phyloP scores from a whole-genome alignment of 345 rosid genomes.

The Jatropha curcas region DNA sequence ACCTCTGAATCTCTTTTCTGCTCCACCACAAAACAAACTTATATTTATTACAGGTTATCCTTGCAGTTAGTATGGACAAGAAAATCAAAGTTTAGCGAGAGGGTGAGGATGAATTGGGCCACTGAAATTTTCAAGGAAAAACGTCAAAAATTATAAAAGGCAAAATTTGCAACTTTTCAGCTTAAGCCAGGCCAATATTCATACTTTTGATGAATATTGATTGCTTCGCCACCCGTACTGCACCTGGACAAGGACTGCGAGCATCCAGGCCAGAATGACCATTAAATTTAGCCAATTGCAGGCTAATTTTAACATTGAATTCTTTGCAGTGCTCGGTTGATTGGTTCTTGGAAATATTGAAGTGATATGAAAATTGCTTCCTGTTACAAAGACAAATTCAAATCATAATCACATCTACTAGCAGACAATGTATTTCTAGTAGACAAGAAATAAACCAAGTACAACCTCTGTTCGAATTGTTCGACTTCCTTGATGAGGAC shows the following conservation, averaged over 20 bases:
- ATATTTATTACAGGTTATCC: too few relatives aligned
- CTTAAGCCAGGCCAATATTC: neutral
- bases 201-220: too few relatives aligned
- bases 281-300: neutral
- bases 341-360: slow-evolving; percentile 85
- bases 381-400: slow-evolving; percentile 32
- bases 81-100: neutral
- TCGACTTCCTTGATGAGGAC: slow-evolving; percentile 93
- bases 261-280: neutral
- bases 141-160: neutral
- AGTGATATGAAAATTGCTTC: slow-evolving; percentile 86
- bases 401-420: neutral
- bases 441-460: slow-evolving; percentile 1
- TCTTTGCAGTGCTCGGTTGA: slow-evolving; percentile 52
- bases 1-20: too few relatives aligned
- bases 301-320: neutral
- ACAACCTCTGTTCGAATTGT: slow-evolving; percentile 86
- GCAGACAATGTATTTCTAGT: neutral
- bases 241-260: neutral
- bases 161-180: neutral
- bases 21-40: too few relatives aligned
- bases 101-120: neutral
- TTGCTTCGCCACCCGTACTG: neutral
- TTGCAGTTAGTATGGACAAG: too few relatives aligned
- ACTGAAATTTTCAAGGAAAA: neutral